Evolutionary conservation across 2,329 filamentous ascomycete genomes (phyloP).

Genomic region (Acephala macrosclerotiorum): DNA sequence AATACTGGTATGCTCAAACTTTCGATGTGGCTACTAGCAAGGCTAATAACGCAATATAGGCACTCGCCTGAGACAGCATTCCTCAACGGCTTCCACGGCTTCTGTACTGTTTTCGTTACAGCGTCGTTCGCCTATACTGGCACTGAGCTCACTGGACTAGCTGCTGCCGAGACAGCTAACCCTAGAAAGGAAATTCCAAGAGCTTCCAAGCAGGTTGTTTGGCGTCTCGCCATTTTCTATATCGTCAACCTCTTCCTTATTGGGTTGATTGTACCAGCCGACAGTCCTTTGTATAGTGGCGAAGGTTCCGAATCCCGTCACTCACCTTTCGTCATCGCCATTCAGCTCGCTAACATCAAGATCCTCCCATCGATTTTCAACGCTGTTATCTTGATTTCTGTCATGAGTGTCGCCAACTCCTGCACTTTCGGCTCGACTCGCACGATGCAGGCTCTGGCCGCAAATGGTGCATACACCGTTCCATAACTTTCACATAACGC

Average conservation of each 20-base stretch:
- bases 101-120: constrained; percentile 58
- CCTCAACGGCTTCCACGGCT: constrained; percentile 57
- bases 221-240: background rate
- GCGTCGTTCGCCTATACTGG: constrained; percentile 68
- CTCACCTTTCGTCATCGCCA: constrained; percentile 6
- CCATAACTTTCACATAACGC: too few species aligned
- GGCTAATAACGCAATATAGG: too few species aligned
- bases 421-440: constrained; percentile 1
- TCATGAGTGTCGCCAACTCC: background rate
- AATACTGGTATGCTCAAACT: constrained; percentile 60
- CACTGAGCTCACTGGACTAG: constrained; percentile 68
- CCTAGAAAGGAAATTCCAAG: constrained; percentile 72
- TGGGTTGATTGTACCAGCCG: background rate
- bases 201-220: constrained; percentile 61
- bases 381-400: constrained; percentile 5
- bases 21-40: too few species aligned
- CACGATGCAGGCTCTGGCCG: background rate
- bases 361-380: constrained; percentile 3
- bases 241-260: constrained; percentile 52
- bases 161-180: constrained; percentile 69
- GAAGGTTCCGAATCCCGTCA: background rate
- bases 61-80: constrained; percentile 26
- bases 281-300: background rate
- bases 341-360: background rate
- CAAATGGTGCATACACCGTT: background rate